Evolutionary conservation across 2,329 filamentous ascomycete genomes (phyloP).

Genomic region (Onygenales sp.): DNA sequence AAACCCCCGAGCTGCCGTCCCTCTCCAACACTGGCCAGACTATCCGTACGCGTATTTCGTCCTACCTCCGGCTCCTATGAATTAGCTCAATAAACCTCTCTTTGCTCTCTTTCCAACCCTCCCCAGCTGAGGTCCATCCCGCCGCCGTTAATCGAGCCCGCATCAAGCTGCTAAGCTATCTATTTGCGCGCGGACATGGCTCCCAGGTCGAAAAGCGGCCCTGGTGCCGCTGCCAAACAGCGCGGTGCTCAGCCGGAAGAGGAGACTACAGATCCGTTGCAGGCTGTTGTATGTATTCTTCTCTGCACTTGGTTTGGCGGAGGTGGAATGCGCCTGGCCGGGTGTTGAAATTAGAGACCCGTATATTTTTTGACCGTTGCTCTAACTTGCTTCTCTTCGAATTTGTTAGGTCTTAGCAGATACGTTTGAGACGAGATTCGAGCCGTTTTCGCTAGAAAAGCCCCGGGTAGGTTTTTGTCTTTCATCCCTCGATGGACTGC

Average conservation of each 20-base stretch:
- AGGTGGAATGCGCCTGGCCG: neutral
- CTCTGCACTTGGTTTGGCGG: neutral
- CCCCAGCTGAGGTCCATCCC: no score
- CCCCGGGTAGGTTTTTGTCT: conserved; percentile 57
- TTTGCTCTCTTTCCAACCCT: no score
- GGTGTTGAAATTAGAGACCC: no score
- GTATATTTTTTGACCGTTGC: no score
- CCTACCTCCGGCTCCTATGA: no score
- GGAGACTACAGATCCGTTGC: conserved; percentile 52
- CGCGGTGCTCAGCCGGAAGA: conserved; percentile 38
- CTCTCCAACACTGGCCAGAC: no score
- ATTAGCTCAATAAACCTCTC: no score
- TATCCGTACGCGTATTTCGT: no score
- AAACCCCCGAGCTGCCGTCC: no score
- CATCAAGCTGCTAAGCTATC: neutral
- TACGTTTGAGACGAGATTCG: conserved; percentile 87
- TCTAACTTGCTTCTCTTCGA: no score
- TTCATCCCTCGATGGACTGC: neutral
- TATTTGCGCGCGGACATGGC: neutral
- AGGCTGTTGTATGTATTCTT: conserved; percentile 47
- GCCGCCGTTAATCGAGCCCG: neutral
- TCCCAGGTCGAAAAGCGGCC: conserved; percentile 2
- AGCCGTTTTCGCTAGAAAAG: conserved; percentile 77
- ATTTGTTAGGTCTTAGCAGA: conserved; percentile 68
- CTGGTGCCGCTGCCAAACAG: conserved; percentile 24